Conservation (phyloP, 2,329 filamentous ascomycete species). For the Tricladium varicosporioides region DNA sequence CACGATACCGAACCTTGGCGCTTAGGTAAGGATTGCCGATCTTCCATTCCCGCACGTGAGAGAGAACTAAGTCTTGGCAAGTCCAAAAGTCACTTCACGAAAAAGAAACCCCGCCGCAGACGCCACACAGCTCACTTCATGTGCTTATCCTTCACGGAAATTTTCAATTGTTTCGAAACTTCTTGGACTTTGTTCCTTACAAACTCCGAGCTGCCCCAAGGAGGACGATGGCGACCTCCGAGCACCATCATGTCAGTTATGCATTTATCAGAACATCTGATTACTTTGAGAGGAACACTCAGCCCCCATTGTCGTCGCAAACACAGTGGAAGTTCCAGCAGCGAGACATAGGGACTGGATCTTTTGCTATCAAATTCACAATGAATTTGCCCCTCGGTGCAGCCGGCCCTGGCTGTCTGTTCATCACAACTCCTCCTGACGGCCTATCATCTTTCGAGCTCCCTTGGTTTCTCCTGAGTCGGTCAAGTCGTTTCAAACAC, state of each 20-base stretch:
- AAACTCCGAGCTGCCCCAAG: no score
- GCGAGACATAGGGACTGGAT: neutral
- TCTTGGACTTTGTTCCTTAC: neutral
- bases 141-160: neutral
- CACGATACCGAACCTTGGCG: neutral
- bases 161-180: slow-evolving; percentile 7
- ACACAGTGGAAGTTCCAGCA: neutral
- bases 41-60: neutral
- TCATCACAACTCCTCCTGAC: neutral
- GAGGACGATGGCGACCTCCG: no score
- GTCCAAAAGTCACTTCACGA: neutral
- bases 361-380: neutral
- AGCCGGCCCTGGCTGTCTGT: neutral
- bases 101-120: neutral
- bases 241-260: no score
- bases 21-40: slow-evolving; percentile 1
- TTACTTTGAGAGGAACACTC: neutral
- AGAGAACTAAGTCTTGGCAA: neutral
- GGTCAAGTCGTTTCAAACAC: slow-evolving; percentile 15
- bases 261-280: neutral
- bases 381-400: neutral
- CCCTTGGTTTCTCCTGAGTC: neutral
- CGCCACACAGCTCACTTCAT: neutral
- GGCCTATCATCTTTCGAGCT: no score
- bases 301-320: neutral